Evolutionary conservation across 306 rosid species (phyloP), one percentile per base, ranked within the genome.

Genomic region (Mucuna pruriens): DNA sequence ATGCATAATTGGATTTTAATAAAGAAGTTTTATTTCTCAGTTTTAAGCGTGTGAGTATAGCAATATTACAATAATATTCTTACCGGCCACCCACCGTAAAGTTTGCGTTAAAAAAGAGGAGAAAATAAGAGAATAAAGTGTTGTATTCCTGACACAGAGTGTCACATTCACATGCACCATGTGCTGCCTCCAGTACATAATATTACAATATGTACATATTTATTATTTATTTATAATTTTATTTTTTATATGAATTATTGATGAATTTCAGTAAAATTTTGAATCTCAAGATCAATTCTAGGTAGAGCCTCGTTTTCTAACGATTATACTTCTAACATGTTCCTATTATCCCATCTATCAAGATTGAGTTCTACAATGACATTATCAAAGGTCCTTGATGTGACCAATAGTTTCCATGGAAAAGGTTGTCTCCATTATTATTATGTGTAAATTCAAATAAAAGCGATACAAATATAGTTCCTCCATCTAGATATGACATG

Each of bases 141-240:
- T 7, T 12, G 44, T 12, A 46, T 7, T 33, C 51, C 81, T 48
- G 51, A 62, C 64, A 46, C 1, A n/a, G 17, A 45, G 74, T 9
- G 38, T 46, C 81, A 19, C 39, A 77, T 64, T 77, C 74, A 64
- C 81, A 77, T 63, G 81, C 39, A 48, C 3, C 81, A 77, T 64
- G 64, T 46, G 71, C 71, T 26, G 29, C 22, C 71, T 23, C 65
- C 36, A 9, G 15, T 8, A 3, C 15, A 54, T 3, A 20, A 54
- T 9, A 54, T 19, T 20, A 54, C 2, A 54, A 2, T 20, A 7
- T 20, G 15, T 9, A 8, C 12, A 5, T 7, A 19, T 6, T 36
- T 54, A 54, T 54, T 13, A 54, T 54, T 7, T 54, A 58, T 25
- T 12, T 60, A 58, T 25, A 58, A 5, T 31, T 7, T 52, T 17